Evolutionary conservation across 306 rosid genomes (phyloP), one percentile per base, ranked within the genome.

Genomic region (Malus sieversii): DNA sequence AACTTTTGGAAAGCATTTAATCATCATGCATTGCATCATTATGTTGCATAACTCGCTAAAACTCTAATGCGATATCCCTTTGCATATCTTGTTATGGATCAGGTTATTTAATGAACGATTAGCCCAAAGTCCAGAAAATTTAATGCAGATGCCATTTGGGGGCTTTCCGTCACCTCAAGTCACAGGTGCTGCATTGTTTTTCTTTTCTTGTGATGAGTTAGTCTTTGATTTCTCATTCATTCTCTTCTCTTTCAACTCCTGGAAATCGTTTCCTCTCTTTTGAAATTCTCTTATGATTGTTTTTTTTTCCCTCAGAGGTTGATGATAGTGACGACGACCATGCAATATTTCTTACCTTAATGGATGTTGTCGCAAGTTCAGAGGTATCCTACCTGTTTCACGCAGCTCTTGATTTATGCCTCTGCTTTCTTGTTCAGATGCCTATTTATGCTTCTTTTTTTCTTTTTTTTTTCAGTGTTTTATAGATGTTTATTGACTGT

Each of bases 341-440:
- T 14, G 51, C 70, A 2, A 1, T 42, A 3, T 65, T 45, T 68
- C 68, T n/a, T 81, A 84, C 96, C 53, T 76, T 92, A 66, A 92
- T 80, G 96, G 87, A 83, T 35, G 86, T 86, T 51, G 88, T 88
- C 32, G 83, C 87, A 9, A 82, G 82, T 79, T 35, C 88, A 10
- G 68, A 87, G 96, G 96, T 90, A 82, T 19, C 68, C 13, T 58
- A 40, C 66, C 48, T 67, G 15, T 66, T 48, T 52, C 25, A 72
- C n/a, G n/a, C 32, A 5, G 40, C 22, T 20, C 40, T 1, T 22
- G 4, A 58, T 25, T 58, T n/a, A 10, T 58, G 19, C 14, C 19
- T 4, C 0, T 51, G 55, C 55, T 51, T 13, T 40, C 45, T 40
- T 40, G 45, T 40, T 40, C 45, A 40, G 45, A 8, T 40, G 45